Conservation (phyloP, 768 basidiomycete genomes). For the Mycena epipterygia region DNA sequence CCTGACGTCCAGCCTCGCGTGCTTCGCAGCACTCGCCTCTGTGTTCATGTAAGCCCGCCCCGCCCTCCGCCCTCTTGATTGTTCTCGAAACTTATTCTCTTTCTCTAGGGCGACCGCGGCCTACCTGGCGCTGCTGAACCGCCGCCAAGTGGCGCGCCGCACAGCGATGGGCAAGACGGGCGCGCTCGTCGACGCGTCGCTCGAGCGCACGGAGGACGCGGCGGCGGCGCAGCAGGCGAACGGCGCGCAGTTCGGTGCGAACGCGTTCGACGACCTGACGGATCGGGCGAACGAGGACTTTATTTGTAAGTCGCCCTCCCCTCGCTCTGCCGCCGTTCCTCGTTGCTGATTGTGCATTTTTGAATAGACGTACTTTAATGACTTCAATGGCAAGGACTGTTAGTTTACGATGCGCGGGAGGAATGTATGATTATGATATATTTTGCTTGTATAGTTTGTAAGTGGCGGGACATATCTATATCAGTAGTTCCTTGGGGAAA, state of each 20-base stretch:
- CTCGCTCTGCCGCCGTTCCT: background rate
- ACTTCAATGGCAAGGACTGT: too few relatives aligned
- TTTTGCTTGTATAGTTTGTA: too few relatives aligned
- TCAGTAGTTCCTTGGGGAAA: too few relatives aligned
- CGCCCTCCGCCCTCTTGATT: too few relatives aligned
- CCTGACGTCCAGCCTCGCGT: slow-evolving; percentile 29
- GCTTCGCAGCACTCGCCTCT: slow-evolving; percentile 26
- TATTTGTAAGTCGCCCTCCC: slow-evolving; percentile 26
- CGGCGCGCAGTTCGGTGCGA: slow-evolving; percentile 23
- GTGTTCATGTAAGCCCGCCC: slow-evolving; percentile 10
- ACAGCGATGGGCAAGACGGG: slow-evolving; percentile 20
- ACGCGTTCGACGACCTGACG: slow-evolving; percentile 36
- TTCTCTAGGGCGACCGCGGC: slow-evolving; percentile 5
- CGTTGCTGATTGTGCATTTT: background rate
- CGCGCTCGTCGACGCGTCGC: slow-evolving; percentile 33
- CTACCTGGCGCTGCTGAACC: slow-evolving; percentile 30
- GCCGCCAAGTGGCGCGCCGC: slow-evolving; percentile 22
- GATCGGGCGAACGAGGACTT: slow-evolving; percentile 34
- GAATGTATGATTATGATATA: background rate
- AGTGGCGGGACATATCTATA: too few relatives aligned
- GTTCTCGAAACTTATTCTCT: background rate
- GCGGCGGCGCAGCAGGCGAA: slow-evolving; percentile 33
- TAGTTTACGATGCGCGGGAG: background rate
- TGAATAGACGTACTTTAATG: slow-evolving; percentile 29
- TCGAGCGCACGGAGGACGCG: slow-evolving; percentile 30